Evolutionary conservation across 306 rosid genomes (phyloP).

Genomic region (Luffa aegyptiaca): DNA sequence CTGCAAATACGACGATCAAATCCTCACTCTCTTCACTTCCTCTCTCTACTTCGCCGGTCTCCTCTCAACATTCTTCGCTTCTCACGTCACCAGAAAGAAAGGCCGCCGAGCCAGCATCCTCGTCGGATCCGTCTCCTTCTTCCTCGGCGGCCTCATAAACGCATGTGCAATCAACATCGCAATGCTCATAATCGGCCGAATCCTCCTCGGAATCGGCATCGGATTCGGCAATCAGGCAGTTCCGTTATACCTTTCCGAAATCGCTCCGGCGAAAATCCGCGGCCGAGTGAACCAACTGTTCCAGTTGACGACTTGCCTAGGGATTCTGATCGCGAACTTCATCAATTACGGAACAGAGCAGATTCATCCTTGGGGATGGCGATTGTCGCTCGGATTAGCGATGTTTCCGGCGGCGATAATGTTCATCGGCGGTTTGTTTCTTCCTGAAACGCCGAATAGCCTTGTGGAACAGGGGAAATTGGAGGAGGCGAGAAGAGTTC

Average conservation of each 20-base stretch:
- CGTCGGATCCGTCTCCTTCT: conserved; percentile 73
- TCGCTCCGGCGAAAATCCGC: conserved; percentile 75
- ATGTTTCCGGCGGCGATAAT: conserved; percentile 53
- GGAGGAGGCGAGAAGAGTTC: conserved; percentile 53
- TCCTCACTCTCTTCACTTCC: conserved; percentile 86
- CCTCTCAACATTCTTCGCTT: conserved; percentile 70
- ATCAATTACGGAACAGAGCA: conserved; percentile 47
- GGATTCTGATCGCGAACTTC: conserved; percentile 51
- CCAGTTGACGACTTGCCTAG: conserved; percentile 71
- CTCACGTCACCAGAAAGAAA: conserved; percentile 47
- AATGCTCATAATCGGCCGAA: conserved; percentile 73
- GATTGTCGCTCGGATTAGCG: conserved; percentile 77
- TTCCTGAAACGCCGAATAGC: conserved; percentile 85
- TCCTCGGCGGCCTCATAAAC: conserved; percentile 62
- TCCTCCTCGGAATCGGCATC: conserved; percentile 72
- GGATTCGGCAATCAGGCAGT: conserved; percentile 97
- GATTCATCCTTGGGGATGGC: conserved; percentile 81
- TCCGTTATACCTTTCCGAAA: conserved; percentile 78
- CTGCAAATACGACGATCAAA: conserved; percentile 74
- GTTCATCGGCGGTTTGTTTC: conserved; percentile 67
- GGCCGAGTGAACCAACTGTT: conserved; percentile 89
- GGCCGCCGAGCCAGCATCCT: conserved; percentile 80
- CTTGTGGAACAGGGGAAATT: conserved; percentile 64
- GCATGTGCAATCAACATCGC: conserved; percentile 60
- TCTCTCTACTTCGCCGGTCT: conserved; percentile 87